phyloP scores from a whole-genome alignment of 306 rosid genomes.

The Malus sieversii region DNA sequence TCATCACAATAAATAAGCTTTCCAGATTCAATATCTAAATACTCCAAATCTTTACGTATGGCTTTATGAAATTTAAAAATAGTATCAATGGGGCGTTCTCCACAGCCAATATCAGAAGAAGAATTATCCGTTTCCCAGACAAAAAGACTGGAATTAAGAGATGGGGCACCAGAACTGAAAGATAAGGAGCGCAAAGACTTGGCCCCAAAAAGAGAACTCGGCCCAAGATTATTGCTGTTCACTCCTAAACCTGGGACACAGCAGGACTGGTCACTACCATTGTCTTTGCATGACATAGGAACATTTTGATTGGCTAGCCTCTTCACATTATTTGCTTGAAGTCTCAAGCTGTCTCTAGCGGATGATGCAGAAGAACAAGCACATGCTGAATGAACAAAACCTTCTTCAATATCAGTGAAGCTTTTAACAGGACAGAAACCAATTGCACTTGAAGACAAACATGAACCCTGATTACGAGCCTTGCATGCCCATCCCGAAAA shows the following conservation, averaged over 20 bases:
- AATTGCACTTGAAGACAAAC: slow-evolving; percentile 65
- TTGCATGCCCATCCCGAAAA: slow-evolving; percentile 99
- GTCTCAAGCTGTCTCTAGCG: slow-evolving; percentile 42
- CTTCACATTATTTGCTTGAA: slow-evolving; percentile 43
- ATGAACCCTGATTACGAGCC: slow-evolving; percentile 82
- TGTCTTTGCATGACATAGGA: slow-evolving; percentile 31
- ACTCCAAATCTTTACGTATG: slow-evolving; percentile 94
- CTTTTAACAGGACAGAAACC: slow-evolving; percentile 78
- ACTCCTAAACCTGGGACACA: slow-evolving; percentile 95
- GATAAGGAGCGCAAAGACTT: slow-evolving; percentile 86
- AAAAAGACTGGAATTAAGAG: slow-evolving; percentile 90
- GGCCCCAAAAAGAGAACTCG: slow-evolving; percentile 58
- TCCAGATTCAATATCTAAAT: slow-evolving; percentile 96
- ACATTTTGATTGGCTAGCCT: slow-evolving; percentile 55
- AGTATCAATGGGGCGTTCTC: slow-evolving; percentile 94
- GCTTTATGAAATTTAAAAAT: slow-evolving; percentile 98
- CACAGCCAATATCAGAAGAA: slow-evolving; percentile 52
- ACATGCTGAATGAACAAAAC: slow-evolving; percentile 40
- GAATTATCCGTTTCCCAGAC: slow-evolving; percentile 79
- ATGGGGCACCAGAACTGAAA: slow-evolving; percentile 80
- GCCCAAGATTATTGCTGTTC: slow-evolving; percentile 72
- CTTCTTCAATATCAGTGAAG: slow-evolving; percentile 66
- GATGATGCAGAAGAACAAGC: slow-evolving; percentile 44
- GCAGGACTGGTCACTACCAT: slow-evolving; percentile 61
- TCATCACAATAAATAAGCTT: slow-evolving; percentile 84